Percentiles rank a stretch among this genome's conserved stretches.
Conservation (phyloP, 768 basidiomycete species). For the Phylloporus sp. region DNA sequence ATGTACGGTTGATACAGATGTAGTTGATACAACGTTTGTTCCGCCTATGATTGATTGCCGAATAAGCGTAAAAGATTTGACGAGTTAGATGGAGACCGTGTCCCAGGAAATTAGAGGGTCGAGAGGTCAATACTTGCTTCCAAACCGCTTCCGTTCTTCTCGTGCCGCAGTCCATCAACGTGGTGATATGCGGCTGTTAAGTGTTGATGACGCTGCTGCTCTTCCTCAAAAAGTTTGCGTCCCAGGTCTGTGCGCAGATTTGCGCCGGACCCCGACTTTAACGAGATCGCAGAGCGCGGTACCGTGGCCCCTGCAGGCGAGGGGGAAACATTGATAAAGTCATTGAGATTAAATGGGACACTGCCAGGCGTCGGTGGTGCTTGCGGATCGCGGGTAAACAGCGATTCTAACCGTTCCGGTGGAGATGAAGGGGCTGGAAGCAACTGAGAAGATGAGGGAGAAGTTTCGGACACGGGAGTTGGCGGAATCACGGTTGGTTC, state of each 20-base stretch:
- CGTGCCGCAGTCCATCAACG: conserved; percentile 24
- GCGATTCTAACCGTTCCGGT: conserved; percentile 17
- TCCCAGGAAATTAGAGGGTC: conserved; percentile 17
- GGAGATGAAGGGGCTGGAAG: conserved; percentile 26
- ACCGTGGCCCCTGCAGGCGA: conserved; percentile 45
- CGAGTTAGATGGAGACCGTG: conserved; percentile 11
- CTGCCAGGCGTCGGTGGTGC: conserved; percentile 35
- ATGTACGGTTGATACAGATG: conserved; percentile 33
- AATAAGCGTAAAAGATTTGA: conserved; percentile 17
- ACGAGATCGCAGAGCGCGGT: conserved; percentile 29
- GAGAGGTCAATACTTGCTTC: conserved; percentile 32
- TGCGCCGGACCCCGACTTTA: conserved; percentile 37
- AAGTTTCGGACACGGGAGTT: conserved; percentile 26
- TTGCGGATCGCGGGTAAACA: conserved; percentile 25
- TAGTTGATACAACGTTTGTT: conserved; percentile 34
- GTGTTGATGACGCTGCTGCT: conserved; percentile 47
- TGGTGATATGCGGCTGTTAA: conserved; percentile 10
- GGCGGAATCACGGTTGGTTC: conserved; percentile 33
- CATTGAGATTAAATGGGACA: conserved; percentile 58
- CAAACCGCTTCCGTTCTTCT: conserved; percentile 23
- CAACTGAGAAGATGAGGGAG: conserved; percentile 23
- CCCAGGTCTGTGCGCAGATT: conserved; percentile 63
- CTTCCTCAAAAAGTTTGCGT: conserved; percentile 67
- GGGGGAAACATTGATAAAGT: conserved; percentile 72
- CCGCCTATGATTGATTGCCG: conserved; percentile 21